Percentiles rank a stretch among this genome's conserved stretches.
phyloP scores from a whole-genome alignment of 2,329 filamentous ascomycete species.

The Aspergillus quadrilineatus region DNA sequence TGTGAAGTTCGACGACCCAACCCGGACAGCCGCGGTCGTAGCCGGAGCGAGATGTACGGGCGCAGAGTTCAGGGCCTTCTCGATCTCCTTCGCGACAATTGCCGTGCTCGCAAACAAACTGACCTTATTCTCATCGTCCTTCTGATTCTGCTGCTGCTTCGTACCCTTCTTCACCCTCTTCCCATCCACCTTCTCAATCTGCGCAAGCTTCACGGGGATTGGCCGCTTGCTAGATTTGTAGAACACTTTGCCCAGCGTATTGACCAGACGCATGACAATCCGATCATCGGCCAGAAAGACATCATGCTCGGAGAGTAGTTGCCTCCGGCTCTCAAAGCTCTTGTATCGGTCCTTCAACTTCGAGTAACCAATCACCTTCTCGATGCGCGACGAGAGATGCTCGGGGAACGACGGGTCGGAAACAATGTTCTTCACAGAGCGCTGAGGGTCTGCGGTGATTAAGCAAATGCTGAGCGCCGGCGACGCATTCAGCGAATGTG shows the following conservation, averaged over 20 bases:
- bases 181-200: constrained; percentile 60
- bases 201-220: constrained; percentile 73
- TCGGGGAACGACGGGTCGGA: constrained; percentile 69
- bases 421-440: constrained; percentile 86
- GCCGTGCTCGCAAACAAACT: constrained; percentile 57
- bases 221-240: constrained; percentile 87
- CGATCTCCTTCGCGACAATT: constrained; percentile 76
- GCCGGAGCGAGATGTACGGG: constrained; percentile 77
- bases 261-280: constrained; percentile 70
- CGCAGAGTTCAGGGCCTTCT: constrained; percentile 72
- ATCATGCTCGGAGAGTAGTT: constrained; percentile 82
- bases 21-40: constrained; percentile 75
- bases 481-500: constrained; percentile 70
- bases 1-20: constrained; percentile 73
- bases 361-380: constrained; percentile 73
- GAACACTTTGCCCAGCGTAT: constrained; percentile 84
- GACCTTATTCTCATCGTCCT: constrained; percentile 43
- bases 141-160: constrained; percentile 37
- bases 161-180: constrained; percentile 59
- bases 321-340: constrained; percentile 81
- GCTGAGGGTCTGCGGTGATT: constrained; percentile 79
- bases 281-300: constrained; percentile 91
- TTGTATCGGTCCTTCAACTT: constrained; percentile 90
- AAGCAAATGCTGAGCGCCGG: constrained; percentile 73
- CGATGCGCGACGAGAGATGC: constrained; percentile 65